Base-by-base conservation (phyloP, 148 eudicot species). In the Rheum nobile region DNA sequence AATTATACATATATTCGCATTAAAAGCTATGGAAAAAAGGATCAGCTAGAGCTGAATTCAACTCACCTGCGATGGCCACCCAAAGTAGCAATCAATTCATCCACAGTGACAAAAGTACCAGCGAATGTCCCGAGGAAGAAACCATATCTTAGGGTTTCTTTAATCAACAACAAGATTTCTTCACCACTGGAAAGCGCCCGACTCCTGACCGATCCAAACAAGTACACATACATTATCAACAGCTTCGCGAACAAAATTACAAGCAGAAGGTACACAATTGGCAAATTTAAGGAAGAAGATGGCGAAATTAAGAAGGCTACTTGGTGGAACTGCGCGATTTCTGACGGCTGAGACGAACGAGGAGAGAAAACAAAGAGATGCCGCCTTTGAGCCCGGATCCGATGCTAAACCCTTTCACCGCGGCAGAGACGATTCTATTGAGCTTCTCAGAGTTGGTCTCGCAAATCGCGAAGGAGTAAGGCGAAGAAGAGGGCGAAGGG, bases 351-450 rank as follows among this genome's bases (percentile, higher is more conserved):
- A 92, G 83, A 14, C 99, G 90, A 71, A 93, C 77, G 52, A 95
- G 86, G 43, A 95, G 81, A 28, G 99, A 85, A 83, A 95, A 95
- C 75, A 90, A 57, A 44, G 99, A 82, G 52, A 95, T 79, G 14
- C 99, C 99, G 67, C 99, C 97, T 82, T 95, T 95, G 17, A 95
- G 80, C 8, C 97, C 96, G 32, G 99, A 97, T 38, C 99, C 99
- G 48, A 95, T 95, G 67, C 84, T 74, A 78, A 95, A 95, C 29
- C 92, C 99, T 80, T 88, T 95, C 13, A 82, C 57, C 4, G 94
- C 78, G 0, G 99, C 96, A 2, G 81, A 84, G 22, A 86, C 39
- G 8, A 87, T 80, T 67, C 97, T 83, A 73, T 77, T 83, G 2
- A 77, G 28, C 76, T 81, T 86, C 54, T 88, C 92, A 4, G 85